Conservation (phyloP, 768 basidiomycete genomes). For the Mycena haematopus region DNA sequence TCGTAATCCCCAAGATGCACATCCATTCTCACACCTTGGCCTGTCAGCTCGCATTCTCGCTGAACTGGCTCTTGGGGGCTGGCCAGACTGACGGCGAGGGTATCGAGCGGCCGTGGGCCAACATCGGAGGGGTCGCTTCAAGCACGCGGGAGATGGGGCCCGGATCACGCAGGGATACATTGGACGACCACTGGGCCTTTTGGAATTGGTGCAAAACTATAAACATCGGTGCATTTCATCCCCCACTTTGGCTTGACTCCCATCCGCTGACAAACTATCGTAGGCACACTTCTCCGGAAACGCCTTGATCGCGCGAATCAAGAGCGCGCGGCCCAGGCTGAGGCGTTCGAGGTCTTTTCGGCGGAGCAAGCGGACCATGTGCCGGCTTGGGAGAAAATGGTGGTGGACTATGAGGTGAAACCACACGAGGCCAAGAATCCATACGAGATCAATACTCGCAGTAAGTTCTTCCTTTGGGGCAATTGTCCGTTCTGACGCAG, state of each 20-base stretch:
- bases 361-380: slow-evolving; percentile 6
- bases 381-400: slow-evolving; percentile 6
- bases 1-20: neutral
- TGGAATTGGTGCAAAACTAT: slow-evolving; percentile 42
- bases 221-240: slow-evolving; percentile 31
- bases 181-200: slow-evolving; percentile 24
- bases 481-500: neutral
- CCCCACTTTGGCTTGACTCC: no score
- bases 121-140: neutral
- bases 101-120: neutral
- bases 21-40: neutral
- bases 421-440: neutral
- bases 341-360: neutral
- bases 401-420: slow-evolving; percentile 1
- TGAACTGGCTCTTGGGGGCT: neutral
- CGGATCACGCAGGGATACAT: neutral
- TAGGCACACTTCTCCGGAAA: no score
- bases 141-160: neutral
- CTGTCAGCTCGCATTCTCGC: neutral
- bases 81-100: neutral
- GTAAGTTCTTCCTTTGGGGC: neutral
- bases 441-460: slow-evolving; percentile 19
- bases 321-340: neutral
- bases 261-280: no score
- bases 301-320: neutral